Conservation (phyloP, 108 stramenopile genomes). For the Poteriospumella lacustris region DNA sequence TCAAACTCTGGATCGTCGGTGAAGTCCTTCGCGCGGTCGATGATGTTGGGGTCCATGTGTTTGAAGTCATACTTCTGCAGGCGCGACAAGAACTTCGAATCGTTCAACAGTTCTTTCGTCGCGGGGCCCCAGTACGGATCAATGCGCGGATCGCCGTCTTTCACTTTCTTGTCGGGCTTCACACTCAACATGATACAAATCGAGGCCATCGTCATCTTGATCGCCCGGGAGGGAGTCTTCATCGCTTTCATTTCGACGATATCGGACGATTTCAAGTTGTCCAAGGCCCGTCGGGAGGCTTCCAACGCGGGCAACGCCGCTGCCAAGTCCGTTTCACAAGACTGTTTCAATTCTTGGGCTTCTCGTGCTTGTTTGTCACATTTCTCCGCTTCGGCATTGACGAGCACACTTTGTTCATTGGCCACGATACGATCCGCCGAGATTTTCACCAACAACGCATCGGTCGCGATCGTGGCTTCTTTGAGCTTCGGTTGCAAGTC, state of each 20-base stretch:
- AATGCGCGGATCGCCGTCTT: conserved; percentile 52
- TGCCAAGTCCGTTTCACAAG: conserved; percentile 58
- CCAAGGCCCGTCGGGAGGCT: conserved; percentile 50
- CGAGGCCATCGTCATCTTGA: conserved; percentile 41
- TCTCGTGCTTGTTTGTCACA: conserved; percentile 52
- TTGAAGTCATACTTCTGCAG: conserved; percentile 57
- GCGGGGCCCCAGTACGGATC: conserved; percentile 63
- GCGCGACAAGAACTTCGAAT: conserved; percentile 50
- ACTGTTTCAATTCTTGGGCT: conserved; percentile 41
- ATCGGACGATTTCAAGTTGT: conserved; percentile 48
- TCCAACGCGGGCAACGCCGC: conserved; percentile 60
- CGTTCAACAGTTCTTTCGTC: conserved; percentile 52
- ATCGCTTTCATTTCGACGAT: conserved; percentile 62
- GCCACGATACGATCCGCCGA: conserved; percentile 50
- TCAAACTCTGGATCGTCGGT: conserved; percentile 52
- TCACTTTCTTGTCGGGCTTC: conserved; percentile 31
- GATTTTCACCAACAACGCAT: conserved; percentile 51
- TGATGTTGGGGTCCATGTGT: conserved; percentile 54
- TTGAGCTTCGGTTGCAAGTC: conserved; percentile 61
- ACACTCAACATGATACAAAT: conserved; percentile 25
- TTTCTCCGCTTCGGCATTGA: conserved; percentile 50
- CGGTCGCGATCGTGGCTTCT: conserved; percentile 55
- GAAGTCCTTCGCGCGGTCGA: conserved; percentile 52
- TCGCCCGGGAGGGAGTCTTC: conserved; percentile 57
- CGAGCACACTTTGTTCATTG: conserved; percentile 51